Evolutionary conservation across 352 stramenopile genomes (phyloP), one percentile per base, ranked within the genome.

Genomic region (Globisporangium spiculum): DNA sequence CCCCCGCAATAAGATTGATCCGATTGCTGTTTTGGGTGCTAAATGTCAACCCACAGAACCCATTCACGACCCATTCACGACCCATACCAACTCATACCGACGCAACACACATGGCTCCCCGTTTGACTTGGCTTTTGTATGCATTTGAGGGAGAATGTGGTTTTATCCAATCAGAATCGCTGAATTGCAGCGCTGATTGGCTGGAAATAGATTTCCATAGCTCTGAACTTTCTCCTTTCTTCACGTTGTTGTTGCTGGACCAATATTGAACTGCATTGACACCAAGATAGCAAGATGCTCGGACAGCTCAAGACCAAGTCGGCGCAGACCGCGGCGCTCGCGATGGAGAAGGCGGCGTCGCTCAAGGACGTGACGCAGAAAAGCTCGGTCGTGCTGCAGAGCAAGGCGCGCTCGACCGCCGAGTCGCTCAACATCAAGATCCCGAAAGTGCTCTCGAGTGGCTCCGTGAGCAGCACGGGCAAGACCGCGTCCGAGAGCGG

Each of bases 271-370:
- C 73, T 67, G 57, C 67, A 60, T 70, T 38, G 20, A 73, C n/a
- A 63, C 60, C 52, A 59, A 30, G 0, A 93, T 93, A 63, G 55
- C 52, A 59, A 30, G 0, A 93, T 93, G 83, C 72, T 91, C 5
- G 80, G 79, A 53, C 75, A 90, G 71, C 67, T 93, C 61, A 84
- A 78, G 70, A 70, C 71, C 34, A 91, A 89, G 78, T 86, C 81
- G 48, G 75, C 75, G 71, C 75, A 85, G 63, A 85, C 82, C 54
- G 76, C 80, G 59, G 65, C 78, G 59, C 65, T 87, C 61, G 82
- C 77, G 68, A 76, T 78, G 65, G 78, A 88, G 70, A 86, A 81
- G 56, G 82, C 81, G 0, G 73, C 65, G 16, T 85, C 83, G 55
- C 70, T 92, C 26, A 85, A 82, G 60, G 75, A 78, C 58, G 78